Percentiles rank a stretch among this genome's conserved stretches.
Conservation (phyloP, 2,329 filamentous ascomycete genomes). For the Neocucurbitaria cava region DNA sequence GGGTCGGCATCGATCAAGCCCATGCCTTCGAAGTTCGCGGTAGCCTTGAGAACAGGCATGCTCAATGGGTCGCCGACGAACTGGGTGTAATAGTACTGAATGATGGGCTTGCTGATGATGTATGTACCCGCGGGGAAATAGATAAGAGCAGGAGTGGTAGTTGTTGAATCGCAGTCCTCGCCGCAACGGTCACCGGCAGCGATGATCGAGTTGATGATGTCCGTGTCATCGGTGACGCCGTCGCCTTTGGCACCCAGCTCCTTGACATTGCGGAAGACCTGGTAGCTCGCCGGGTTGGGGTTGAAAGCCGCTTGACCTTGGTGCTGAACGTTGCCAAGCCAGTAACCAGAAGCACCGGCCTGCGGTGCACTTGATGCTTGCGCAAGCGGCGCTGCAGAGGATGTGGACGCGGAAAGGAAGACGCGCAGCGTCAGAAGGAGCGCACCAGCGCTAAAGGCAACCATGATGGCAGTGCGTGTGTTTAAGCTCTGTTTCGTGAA, state of each 20-base stretch:
- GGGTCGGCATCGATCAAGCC: slow-evolving; percentile 89
- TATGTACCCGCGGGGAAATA: slow-evolving; percentile 94
- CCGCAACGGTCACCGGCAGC: slow-evolving; percentile 81
- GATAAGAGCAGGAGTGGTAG: slow-evolving; percentile 81
- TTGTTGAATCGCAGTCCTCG: slow-evolving; percentile 80
- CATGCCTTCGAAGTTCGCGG: slow-evolving; percentile 75
- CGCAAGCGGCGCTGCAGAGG: slow-evolving; percentile 39
- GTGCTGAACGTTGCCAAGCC: slow-evolving; percentile 73
- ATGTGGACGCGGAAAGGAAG: slow-evolving; percentile 39
- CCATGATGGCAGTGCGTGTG: slow-evolving; percentile 43
- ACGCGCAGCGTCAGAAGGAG: slow-evolving; percentile 47
- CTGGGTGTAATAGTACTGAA: slow-evolving; percentile 93
- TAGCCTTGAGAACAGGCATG: slow-evolving; percentile 74
- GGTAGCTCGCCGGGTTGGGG: slow-evolving; percentile 62
- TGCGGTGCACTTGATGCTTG: slow-evolving; percentile 27
- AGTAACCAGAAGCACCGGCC: slow-evolving; percentile 61
- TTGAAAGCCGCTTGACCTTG: slow-evolving; percentile 73
- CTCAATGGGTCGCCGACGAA: slow-evolving; percentile 80
- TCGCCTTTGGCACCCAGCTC: slow-evolving; percentile 60
- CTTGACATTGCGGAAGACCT: slow-evolving; percentile 62
- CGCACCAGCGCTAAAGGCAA: slow-evolving; percentile 46
- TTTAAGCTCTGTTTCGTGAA: slow-evolving; percentile 23
- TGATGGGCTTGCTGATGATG: slow-evolving; percentile 76
- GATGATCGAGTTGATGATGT: slow-evolving; percentile 85
- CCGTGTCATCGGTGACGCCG: slow-evolving; percentile 80